A percentile compares a stretch with the other conserved stretches of the same genome.
These are phyloP conservation scores for Leucoagaricus sp. DNA, from an alignment of 1,284 basidiomycete genomes.

Conservation along the genomic window DNA sequence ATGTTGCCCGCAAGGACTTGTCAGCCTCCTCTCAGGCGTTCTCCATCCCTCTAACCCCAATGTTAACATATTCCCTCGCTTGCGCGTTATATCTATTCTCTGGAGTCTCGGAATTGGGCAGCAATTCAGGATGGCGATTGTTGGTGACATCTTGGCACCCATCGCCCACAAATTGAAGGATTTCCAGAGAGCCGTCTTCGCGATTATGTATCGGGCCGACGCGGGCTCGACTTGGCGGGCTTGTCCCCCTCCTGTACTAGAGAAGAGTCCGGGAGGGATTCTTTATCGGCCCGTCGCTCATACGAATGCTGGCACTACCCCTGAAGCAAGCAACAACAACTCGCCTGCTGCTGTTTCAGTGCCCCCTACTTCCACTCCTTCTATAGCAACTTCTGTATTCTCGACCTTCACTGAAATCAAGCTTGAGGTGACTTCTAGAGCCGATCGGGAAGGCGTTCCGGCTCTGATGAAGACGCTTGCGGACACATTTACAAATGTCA, in stretches of 20 bases:
- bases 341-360: too few species aligned
- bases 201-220: constrained; percentile 3
- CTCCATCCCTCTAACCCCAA: neutral
- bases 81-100: constrained; percentile 2
- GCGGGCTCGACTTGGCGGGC: neutral
- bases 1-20: constrained; percentile 11
- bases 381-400: neutral
- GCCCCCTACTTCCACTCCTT: neutral
- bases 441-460: constrained; percentile 4
- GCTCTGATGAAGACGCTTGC: neutral
- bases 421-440: constrained; percentile 5
- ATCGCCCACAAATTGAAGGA: neutral
- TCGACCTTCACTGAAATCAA: constrained; percentile 6
- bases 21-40: constrained; percentile 1
- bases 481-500: neutral
- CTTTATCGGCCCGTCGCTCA: neutral
- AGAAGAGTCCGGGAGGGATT: neutral
- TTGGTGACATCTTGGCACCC: constrained; percentile 2
- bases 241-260: neutral
- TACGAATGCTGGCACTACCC: neutral
- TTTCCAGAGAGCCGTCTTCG: constrained; percentile 2
- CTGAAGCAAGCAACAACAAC: neutral
- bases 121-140: constrained; percentile 8
- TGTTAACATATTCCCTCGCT: neutral
- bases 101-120: constrained; percentile 14